phyloP scores from a whole-genome alignment of 2,329 filamentous ascomycete species.

The Epichloe gansuensis region DNA sequence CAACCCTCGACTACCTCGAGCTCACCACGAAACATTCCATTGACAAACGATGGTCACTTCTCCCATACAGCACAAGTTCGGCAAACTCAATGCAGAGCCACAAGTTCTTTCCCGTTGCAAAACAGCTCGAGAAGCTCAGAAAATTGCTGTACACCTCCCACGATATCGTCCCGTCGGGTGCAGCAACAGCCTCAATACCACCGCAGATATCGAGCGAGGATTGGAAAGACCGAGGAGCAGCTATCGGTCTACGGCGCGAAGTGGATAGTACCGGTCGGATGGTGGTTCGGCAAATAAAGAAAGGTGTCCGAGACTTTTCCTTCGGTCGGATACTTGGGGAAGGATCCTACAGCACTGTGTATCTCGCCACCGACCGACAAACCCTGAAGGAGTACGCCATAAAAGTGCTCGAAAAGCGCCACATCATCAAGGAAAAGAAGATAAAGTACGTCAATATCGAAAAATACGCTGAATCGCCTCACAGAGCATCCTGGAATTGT shows the following conservation, averaged over 20 bases:
- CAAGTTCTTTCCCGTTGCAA: conserved; percentile 58
- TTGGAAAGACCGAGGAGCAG: conserved; percentile 93
- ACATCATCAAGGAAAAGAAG: conserved; percentile 99
- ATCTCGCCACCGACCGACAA: conserved; percentile 84
- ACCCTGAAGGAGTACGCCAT: conserved; percentile 94
- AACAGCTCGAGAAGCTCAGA: conserved; percentile 59
- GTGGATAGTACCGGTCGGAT: conserved; percentile 75
- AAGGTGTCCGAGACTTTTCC: conserved; percentile 91
- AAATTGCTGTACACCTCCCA: conserved; percentile 4
- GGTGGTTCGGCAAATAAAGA: conserved; percentile 77
- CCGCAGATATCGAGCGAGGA: conserved; percentile 54
- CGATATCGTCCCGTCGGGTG: conserved; percentile 25
- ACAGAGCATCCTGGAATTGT: conserved; percentile 96
- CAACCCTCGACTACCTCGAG: neutral
- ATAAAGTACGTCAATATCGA: conserved; percentile 99
- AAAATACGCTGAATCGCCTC: conserved; percentile 84
- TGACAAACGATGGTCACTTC: conserved; percentile 7
- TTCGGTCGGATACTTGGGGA: conserved; percentile 88
- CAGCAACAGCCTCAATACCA: neutral
- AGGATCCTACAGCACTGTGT: conserved; percentile 94
- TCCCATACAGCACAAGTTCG: conserved; percentile 6
- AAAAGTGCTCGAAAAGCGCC: conserved; percentile 94
- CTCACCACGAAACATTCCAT: conserved; percentile 6
- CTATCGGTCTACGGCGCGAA: conserved; percentile 69
- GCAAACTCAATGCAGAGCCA: conserved; percentile 40